Evolutionary conservation across 345 rosid species (phyloP).

Genomic region (Murraya paniculata): DNA sequence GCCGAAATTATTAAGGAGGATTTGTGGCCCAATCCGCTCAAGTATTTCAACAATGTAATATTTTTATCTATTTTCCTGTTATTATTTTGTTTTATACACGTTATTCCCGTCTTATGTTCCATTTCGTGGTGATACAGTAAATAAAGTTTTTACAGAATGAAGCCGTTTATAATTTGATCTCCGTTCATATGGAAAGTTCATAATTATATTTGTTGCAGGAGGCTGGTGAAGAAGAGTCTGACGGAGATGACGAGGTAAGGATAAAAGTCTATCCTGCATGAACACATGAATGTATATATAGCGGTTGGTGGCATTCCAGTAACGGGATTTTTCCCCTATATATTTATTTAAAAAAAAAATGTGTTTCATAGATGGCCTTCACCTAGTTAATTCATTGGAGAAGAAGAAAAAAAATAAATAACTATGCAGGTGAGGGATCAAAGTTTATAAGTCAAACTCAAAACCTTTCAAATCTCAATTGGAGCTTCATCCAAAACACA

Average conservation of each 20-base stretch:
- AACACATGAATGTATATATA: not conserved
- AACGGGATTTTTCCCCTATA: not conserved
- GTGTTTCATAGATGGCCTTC: not conserved
- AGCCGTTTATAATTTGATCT: not conserved
- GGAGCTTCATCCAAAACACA: not conserved
- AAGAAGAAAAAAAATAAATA: not conserved
- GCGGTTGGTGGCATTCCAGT: not conserved
- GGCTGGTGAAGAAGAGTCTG: conserved; percentile 18
- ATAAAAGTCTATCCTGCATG: not conserved
- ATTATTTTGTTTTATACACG: not conserved
- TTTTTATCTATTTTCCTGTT: not conserved
- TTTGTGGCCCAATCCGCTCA: conserved; percentile 44
- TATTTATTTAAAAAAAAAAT: not conserved
- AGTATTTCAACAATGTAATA: conserved; percentile 31
- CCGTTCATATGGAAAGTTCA: not conserved
- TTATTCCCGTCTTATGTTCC: not conserved
- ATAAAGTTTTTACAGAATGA: conserved; percentile 13
- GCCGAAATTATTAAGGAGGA: conserved; percentile 45
- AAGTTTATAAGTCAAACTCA: not conserved
- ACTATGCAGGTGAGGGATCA: not conserved
- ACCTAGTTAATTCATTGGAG: not conserved
- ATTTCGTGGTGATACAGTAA: not conserved
- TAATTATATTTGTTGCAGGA: conserved; percentile 8
- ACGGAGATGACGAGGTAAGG: conserved; percentile 19
- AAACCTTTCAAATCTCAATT: not conserved